These are phyloP conservation scores for Aphanomyces astaci DNA, from an alignment of 352 stramenopile species.

Conservation along the genomic window DNA sequence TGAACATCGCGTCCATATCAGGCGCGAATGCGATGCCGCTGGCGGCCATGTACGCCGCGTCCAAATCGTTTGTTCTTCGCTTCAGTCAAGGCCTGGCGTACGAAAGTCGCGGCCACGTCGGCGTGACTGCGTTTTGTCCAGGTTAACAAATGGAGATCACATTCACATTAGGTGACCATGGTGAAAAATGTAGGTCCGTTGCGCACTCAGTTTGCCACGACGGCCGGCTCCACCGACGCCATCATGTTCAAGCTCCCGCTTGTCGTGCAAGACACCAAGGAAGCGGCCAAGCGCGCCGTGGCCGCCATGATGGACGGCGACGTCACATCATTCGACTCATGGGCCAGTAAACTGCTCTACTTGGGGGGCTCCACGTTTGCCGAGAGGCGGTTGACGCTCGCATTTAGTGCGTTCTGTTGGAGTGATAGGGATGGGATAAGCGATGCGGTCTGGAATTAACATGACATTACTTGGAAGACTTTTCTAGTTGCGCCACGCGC, in stretches of 20 bases:
- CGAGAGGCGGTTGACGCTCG: neutral
- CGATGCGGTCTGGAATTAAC: neutral
- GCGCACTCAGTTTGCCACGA: constrained; percentile 47
- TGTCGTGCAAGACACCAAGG: neutral
- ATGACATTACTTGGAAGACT: constrained; percentile 5
- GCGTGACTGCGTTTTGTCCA: constrained; percentile 67
- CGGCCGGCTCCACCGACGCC: constrained; percentile 31
- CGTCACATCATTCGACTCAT: neutral
- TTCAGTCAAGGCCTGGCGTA: constrained; percentile 73
- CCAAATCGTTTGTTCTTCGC: constrained; percentile 64
- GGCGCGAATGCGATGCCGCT: constrained; percentile 44
- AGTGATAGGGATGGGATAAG: neutral
- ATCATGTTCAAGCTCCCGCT: constrained; percentile 24
- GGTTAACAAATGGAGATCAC: no score
- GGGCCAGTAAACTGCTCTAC: neutral
- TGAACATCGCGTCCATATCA: constrained; percentile 74
- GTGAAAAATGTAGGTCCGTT: constrained; percentile 28
- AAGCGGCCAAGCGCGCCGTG: neutral
- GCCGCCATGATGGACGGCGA: neutral
- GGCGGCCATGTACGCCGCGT: constrained; percentile 66
- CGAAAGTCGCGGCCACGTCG: constrained; percentile 67
- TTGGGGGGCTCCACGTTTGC: neutral
- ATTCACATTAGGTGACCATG: no score
- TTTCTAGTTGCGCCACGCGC: constrained; percentile 11
- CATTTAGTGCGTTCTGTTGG: neutral